Percentiles rank a stretch among this genome's conserved stretches.
Conservation (phyloP, 257 asterid genomes). For the Nicotiana tomentosiformis region DNA sequence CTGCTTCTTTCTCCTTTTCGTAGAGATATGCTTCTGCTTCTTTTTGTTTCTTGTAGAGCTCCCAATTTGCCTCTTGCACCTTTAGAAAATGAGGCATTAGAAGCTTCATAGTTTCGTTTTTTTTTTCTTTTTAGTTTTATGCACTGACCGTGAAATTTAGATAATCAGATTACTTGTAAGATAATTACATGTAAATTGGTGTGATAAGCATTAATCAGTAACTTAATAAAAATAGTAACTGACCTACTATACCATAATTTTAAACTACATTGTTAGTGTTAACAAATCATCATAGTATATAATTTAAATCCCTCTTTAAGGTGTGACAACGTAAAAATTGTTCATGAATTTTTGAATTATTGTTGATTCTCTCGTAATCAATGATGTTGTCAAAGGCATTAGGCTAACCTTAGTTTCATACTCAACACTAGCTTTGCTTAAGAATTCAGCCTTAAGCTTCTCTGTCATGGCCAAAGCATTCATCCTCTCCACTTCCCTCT, state of each 20-base stretch:
- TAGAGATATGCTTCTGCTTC: conserved; percentile 56
- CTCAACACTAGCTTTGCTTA: conserved; percentile 55
- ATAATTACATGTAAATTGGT: neutral
- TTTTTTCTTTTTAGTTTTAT: neutral
- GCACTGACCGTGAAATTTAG: neutral
- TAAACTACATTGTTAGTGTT: neutral
- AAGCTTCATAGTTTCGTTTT: neutral
- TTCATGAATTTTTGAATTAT: neutral
- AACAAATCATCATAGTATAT: too few relatives aligned
- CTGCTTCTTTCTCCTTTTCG: conserved; percentile 51
- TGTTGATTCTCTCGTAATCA: neutral
- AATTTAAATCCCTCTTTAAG: too few relatives aligned
- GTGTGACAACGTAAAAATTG: too few relatives aligned
- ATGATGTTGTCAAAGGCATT: neutral
- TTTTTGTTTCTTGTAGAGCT: conserved; percentile 53
- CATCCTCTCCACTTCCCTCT: conserved; percentile 54
- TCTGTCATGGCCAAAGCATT: conserved; percentile 45
- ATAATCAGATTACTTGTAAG: neutral
- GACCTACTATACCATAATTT: neutral
- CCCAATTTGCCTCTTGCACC: conserved; percentile 77
- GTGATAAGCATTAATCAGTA: neutral
- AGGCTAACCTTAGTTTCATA: conserved; percentile 51
- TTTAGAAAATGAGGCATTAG: conserved; percentile 3
- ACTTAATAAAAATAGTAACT: neutral
- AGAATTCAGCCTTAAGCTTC: conserved; percentile 55